Base-by-base conservation (phyloP, 2,329 filamentous ascomycete species). In the Diaporthe sp. region DNA sequence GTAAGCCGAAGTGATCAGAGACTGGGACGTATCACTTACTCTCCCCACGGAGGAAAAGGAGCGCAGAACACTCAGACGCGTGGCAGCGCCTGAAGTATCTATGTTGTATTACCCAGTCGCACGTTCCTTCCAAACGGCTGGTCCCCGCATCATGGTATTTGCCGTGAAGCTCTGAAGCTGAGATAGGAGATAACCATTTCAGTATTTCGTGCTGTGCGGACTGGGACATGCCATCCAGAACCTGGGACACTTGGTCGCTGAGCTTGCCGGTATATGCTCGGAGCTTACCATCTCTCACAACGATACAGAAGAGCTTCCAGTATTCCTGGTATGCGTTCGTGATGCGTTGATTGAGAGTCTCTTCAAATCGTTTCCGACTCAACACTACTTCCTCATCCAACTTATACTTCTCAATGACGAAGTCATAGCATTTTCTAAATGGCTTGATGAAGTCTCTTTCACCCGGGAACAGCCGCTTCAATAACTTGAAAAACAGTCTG, bases 401-500 rank as follows among this genome's bases (percentile, higher is more conserved):
- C 25, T 25, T 25, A 25, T 25, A 25, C 25, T 25, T 25, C 25
- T 25, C 25, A 25, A 25, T 25, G 25, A 25, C 25, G 25, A 25
- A 25, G 25, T 13, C n/a, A 6, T 62, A 62, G 59, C 39, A 62
- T 0, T 28, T 3, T 12, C 6, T 6, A 22, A 62, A 62, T 10
- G 39, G 12, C 1, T 28, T 8, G n/a, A 62, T 46, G 13, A 62
- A 62, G 15, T 62, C 59, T 46, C 4, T 22, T 5, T 71, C 68
- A 4, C 25, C 25, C 25, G 68, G 51, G 7, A 31, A 71, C 0
- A 71, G 68, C 13, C 17, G 51, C 0, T 44, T 19, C 9, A 72
- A 17, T 1, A 72, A 22, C 7, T 72, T 72, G 42, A 72, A 72
- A 19, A 72, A 72, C 1, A 72, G 55, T 9, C 7, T 37, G 19